Base-by-base conservation (phyloP, 2,329 filamentous ascomycete species). In the Alternaria dauci region DNA sequence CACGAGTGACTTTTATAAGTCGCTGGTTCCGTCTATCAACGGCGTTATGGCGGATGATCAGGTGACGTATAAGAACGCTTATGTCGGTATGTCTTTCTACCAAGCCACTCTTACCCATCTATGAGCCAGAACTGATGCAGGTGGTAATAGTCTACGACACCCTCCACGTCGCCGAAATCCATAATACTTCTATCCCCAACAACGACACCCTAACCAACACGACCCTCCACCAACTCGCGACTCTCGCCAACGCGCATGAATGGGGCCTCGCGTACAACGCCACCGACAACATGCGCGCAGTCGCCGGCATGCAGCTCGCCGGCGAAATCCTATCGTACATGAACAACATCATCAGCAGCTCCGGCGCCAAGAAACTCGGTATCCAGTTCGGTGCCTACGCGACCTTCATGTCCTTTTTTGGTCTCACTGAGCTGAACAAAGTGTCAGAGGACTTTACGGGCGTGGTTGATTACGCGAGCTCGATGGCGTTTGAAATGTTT, bases 211-310 rank as follows among this genome's bases (percentile, higher is more conserved):
- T 91, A 46, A 84, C 94, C 62, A 89, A 88, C 47, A 69, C 81
- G 38, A 85, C 85, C 26, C 82, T 92, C 56, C 75, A 81, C 69
- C 87, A 91, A 74, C 86, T 95, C 58, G 85, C 86, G 69, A 85
- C 86, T n/a, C 87, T 95, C 32, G 93, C 94, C 68, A 88, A 94
- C 75, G 81, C 83, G 59, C 91, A 95, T 78, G 91, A 97, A 78
- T 96, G 87, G 83, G 90, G 89, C 72, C 87, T 95, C 14, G 92
- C 92, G 54, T 96, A 90, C 86, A 94, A 96, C 81, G 79, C 82
- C 65, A 81, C 85, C 44, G 80, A 80, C 76, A 44, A 78, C 63
- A 77, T 78, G 57, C 81, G 83, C 51, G 80, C 82, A 56, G 76
- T 84, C 48, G 73, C 78, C 5, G 83, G 82, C 59, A 82, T 81